phyloP scores from a whole-genome alignment of 805 yeast genomes.

The Ogataea angusta region DNA sequence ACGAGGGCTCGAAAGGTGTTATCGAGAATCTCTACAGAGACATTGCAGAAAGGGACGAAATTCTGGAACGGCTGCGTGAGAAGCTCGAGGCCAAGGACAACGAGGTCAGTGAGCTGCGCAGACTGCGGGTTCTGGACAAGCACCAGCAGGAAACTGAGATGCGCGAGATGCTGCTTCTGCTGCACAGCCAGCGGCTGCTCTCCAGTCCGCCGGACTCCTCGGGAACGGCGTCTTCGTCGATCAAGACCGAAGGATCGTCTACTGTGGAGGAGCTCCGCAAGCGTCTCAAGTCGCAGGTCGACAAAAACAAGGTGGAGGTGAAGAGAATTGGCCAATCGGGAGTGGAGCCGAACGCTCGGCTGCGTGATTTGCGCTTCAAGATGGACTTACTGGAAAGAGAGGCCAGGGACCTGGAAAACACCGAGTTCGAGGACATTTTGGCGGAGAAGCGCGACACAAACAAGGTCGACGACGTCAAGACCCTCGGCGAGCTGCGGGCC shows the following conservation, averaged over 20 bases:
- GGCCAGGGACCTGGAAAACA: constrained; percentile 83
- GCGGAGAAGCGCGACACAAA: constrained; percentile 14
- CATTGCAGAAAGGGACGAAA: constrained; percentile 57
- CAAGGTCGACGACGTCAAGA: constrained; percentile 50
- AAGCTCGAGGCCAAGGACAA: constrained; percentile 55
- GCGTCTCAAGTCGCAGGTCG: constrained; percentile 43
- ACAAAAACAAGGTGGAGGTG: constrained; percentile 43
- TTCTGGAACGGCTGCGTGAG: constrained; percentile 57
- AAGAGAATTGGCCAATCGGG: constrained; percentile 39
- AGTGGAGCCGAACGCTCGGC: constrained; percentile 73
- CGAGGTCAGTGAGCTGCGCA: constrained; percentile 62
- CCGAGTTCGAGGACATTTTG: constrained; percentile 61
- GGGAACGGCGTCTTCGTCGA: constrained; percentile 11
- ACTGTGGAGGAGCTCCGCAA: constrained; percentile 34
- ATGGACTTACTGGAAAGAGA: constrained; percentile 83
- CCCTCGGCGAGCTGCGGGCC: constrained; percentile 51
- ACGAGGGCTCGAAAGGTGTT: constrained; percentile 73
- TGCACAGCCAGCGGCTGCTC: constrained; percentile 43
- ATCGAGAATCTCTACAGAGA: constrained; percentile 59
- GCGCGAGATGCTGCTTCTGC: constrained; percentile 64
- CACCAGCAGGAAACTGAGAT: constrained; percentile 75
- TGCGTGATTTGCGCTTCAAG: constrained; percentile 70
- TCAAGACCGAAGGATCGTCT: constrained; percentile 14
- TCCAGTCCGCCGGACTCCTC: constrained; percentile 11
- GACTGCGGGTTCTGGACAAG: constrained; percentile 58